Evolutionary conservation across 352 stramenopile genomes (phyloP), one percentile per base, ranked within the genome.

Genomic region (Globisporangium lucens): DNA sequence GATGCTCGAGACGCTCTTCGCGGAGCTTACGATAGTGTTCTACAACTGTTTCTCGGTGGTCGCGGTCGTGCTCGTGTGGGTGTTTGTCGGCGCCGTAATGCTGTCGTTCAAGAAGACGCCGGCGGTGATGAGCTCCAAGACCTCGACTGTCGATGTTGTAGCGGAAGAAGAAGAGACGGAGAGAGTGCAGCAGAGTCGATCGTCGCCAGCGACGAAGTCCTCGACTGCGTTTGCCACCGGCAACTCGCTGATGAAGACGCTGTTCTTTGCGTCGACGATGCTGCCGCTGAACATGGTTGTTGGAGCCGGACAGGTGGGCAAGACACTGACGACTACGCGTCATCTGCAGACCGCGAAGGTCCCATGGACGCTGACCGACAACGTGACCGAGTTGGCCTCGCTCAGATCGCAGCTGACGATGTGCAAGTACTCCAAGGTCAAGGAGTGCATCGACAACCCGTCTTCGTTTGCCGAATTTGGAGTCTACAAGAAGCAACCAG

Each of bases 401-500:
- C 58, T 83, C 47, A 29, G 69, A n/a, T 52, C 66, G n/a, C 62
- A 85, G 52, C 72, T 88, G 9, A 78, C 76, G 56, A 80, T 72
- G 71, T 90, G 83, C 74, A 87, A 65, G 57, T 91, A 89, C 68
- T 87, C 83, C 24, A 87, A 87, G 35, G 77, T 74, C 52, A 65
- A 82, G 22, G 68, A 85, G 51, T 91, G 83, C 63, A 75, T 89
- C 52, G 59, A 85, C 49, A 67, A 85, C 55, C 75, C 77, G 0
- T 69, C 66, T 55, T 66, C 64, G 0, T 65, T 83, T 30, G 35
- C 67, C 0, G 76, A 76, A 27, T 73, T 90, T 61, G 79, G 79
- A 3, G 33, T 64, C 20, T 81, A 79, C 38, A 71, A 78, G 35
- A 79, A 76, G 22, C 72, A 65, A 0, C 69, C 79, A 0, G 82